phyloP scores from a whole-genome alignment of 1,284 basidiomycete species.

The Pseudozyma pruni region DNA sequence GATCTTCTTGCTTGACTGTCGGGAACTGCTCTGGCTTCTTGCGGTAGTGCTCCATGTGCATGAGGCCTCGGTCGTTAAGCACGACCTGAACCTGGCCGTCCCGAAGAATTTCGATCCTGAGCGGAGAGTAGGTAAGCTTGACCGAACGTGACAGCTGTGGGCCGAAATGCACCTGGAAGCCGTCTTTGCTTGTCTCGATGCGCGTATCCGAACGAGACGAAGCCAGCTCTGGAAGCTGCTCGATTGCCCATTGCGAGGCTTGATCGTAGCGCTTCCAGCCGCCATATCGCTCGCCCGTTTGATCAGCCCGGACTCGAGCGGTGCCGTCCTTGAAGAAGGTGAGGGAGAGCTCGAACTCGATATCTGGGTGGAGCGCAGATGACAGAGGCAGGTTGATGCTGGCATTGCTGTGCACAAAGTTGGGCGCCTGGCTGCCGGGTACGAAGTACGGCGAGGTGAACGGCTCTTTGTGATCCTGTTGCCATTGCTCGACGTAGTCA shows the following conservation, averaged over 20 bases:
- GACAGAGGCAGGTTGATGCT: constrained; percentile 46
- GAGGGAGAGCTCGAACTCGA: constrained; percentile 55
- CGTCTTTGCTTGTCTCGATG: constrained; percentile 13
- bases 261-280: constrained; percentile 63
- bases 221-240: constrained; percentile 50
- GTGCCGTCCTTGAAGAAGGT: constrained; percentile 62
- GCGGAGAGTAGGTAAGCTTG: constrained; percentile 50
- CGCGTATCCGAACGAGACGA: constrained; percentile 18
- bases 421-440: constrained; percentile 4
- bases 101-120: constrained; percentile 71
- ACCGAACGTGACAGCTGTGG: constrained; percentile 39
- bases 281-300: constrained; percentile 54
- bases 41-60: constrained; percentile 96
- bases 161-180: constrained; percentile 45
- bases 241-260: constrained; percentile 59
- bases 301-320: constrained; percentile 60
- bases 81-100: constrained; percentile 82
- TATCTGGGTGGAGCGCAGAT: constrained; percentile 59
- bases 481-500: constrained; percentile 49
- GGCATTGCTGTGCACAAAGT: constrained; percentile 30
- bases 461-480: constrained; percentile 22
- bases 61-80: constrained; percentile 85
- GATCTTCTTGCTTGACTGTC: constrained; percentile 43
- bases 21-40: constrained; percentile 62
- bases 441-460: constrained; percentile 60